Evolutionary conservation across 2,329 filamentous ascomycete species (phyloP), one percentile per base, ranked within the genome.

Genomic region (Alternaria infectoria): DNA sequence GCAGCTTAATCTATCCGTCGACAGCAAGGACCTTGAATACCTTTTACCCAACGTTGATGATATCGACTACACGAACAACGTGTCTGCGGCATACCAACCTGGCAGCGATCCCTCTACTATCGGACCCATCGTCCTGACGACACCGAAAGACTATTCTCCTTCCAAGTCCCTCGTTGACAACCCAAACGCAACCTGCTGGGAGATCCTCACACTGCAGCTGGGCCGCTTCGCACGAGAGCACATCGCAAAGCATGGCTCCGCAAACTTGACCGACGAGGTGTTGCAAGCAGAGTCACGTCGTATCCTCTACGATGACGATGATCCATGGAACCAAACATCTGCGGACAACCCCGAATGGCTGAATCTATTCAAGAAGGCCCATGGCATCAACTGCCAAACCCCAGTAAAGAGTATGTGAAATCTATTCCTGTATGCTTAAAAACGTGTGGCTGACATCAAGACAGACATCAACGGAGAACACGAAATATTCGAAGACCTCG

Each of bases 231-330:
- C 82, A 6, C 80, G 81, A 56, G 75, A 81, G 62, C 69, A 79
- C 15, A 76, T 77, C 5, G 72, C 74, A 25, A 61, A 78, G 40
- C 77, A 82, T 45, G 73, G 82, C 2, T 68, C 80, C 15, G 54
- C 64, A 5, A 69, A 69, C 15, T 67, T 84, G 19, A 84, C 82
- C 1, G 85, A 86, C 64, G 82, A 83, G 17, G 82, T 84, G 79
- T 75, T 86, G 7, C 84, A 86, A 69, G 65, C 68, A 5, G 77
- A 85, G 58, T 81, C 84, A 3, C 78, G 84, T n/a, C 72, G 74
- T 40, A 82, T 86, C 19, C 62, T 86, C 6, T 86, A 85, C 60
- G 81, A 82, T 15, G 77, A 78, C 15, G 83, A 86, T 44, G 84
- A 86, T 57, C 69, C 77, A 8, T 86, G 83, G 83, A 82, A 85